Percentiles rank a stretch among this genome's conserved stretches.
Evolutionary conservation across 805 yeast species (phyloP).

Genomic region (Scheffersomyces spartinae): DNA sequence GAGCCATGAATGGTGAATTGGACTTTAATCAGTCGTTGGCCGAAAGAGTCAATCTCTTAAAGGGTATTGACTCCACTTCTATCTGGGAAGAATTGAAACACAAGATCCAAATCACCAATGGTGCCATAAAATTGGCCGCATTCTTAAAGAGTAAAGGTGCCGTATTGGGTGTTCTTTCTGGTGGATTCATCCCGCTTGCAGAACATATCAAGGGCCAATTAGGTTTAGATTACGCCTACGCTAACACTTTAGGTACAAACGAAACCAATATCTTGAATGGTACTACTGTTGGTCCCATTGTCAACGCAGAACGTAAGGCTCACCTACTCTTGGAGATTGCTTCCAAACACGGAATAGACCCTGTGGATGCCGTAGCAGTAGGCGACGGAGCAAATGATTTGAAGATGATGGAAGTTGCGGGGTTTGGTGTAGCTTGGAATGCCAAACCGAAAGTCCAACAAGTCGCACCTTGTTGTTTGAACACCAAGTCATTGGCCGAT

Average conservation of each 20-base stretch:
- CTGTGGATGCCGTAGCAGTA: constrained; percentile 58
- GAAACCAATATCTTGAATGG: constrained; percentile 56
- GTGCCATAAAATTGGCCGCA: constrained; percentile 62
- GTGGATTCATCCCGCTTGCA: constrained; percentile 91
- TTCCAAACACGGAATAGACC: constrained; percentile 37
- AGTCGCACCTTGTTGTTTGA: constrained; percentile 73
- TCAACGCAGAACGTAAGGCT: constrained; percentile 80
- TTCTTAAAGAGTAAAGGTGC: constrained; percentile 52
- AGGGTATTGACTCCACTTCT: constrained; percentile 62
- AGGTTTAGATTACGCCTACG: constrained; percentile 78
- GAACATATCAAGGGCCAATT: constrained; percentile 54
- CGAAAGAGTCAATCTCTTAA: constrained; percentile 65
- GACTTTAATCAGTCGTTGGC: constrained; percentile 77
- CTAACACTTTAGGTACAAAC: constrained; percentile 48
- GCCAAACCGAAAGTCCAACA: constrained; percentile 90
- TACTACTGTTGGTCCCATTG: constrained; percentile 64
- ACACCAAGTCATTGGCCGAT: constrained; percentile 63
- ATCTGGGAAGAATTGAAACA: constrained; percentile 73
- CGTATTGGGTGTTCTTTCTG: constrained; percentile 79
- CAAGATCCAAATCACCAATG: constrained; percentile 69
- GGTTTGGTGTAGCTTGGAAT: constrained; percentile 93
- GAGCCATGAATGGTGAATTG: constrained; percentile 95
- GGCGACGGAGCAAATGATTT: constrained; percentile 98
- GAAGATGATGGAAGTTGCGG: constrained; percentile 84
- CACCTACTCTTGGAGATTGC: constrained; percentile 55